Evolutionary conservation across 768 basidiomycete genomes (phyloP), one percentile per base, ranked within the genome.

Genomic region (Lentinus brumalis): DNA sequence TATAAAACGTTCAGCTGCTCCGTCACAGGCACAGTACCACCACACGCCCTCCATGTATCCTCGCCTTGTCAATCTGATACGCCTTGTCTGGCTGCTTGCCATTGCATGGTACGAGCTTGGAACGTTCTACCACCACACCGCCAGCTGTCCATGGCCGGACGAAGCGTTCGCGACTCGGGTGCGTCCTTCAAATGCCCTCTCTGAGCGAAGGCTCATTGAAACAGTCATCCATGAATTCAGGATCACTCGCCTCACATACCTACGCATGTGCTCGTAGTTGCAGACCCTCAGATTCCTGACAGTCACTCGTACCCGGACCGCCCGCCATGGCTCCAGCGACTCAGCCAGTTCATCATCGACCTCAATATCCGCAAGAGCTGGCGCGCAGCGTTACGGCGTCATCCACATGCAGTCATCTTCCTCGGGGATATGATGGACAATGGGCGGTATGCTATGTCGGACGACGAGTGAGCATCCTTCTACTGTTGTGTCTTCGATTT

Each of bases 351-450:
- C 61, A 71, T 94, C 54, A 87, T 91, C 53, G 92, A 96, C 76
- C 78, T 91, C 61, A 92, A 93, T 71, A 77, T 96, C 59, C 83
- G 91, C 49, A 96, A 94, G 75, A 89, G 81, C 68, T 97, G 94
- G 95, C 81, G 81, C 57, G 86, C 81, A 8, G 86, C 86, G 3
- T 77, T 83, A 53, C 74, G 77, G 6, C 78, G 84, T 55, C 76
- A 73, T 29, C 90, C 94, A 7, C 85, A 96, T 70, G 83, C 77
- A 14, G 83, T 96, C 5, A 76, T 97, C 2, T 90, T 96, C 63
- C 78, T 95, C 21, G 96, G 96, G 40, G 94, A 97, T 71, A 91
- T 96, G 92, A 85, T 96, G 85, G 94, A 96, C 67, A 86, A 83
- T 56, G 94, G 93, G 1, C 79, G 92, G 55, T 77, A 81, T 30